Evolutionary conservation across 495 filamentous ascomycete species (phyloP), one percentile per base, ranked within the genome.

Genomic region (Penicillium herquei): DNA sequence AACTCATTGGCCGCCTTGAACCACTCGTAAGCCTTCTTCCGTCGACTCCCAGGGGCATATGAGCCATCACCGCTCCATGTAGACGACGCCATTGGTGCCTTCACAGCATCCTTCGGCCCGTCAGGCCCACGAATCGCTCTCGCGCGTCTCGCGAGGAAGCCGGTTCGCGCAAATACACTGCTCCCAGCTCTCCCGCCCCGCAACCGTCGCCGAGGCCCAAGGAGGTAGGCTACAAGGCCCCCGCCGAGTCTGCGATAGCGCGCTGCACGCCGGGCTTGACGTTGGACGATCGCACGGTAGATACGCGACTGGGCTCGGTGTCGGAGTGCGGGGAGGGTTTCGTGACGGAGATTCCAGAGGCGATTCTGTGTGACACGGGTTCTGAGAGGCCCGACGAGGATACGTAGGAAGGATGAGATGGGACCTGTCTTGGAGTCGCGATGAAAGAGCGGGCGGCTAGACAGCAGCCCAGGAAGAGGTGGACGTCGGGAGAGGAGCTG

Each of bases 1-100:
- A 98, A 70, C 71, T 98, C 92, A 59, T 91, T 95, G 16, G 93
- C 95, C 32, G 92, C 91, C 37, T 89, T 90, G 26, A 94, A 70
- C 64, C 92, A 95, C 12, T 88, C 91, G 26, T 88, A 90, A 13
- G 97, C 69, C 79, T 88, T 96, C 69, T 82, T 87, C 55, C 94
- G 81, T 43, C 91, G 73, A 11, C 84, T 72, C 3, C 92, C 91
- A 17, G 78, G 74, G 63, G 89, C 88, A 21, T 77, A 74, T 66
- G 90, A 87, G 30, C 81, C 68, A 16, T 73, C 66, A 39, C 64
- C 66, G 37, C 61, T 61, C 68, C 64, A 73, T 57, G 70, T 62
- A 41, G 67, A 62, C n/a, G 68, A 67, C 32, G 71, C 68, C 79
- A 81, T 81, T 45, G 63, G 60, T 32, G 34, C 61, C 55, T 18